Evolutionary conservation across 2,329 filamentous ascomycete genomes (phyloP), one percentile per base, ranked within the genome.

Genomic region (Diplodia sapinea): DNA sequence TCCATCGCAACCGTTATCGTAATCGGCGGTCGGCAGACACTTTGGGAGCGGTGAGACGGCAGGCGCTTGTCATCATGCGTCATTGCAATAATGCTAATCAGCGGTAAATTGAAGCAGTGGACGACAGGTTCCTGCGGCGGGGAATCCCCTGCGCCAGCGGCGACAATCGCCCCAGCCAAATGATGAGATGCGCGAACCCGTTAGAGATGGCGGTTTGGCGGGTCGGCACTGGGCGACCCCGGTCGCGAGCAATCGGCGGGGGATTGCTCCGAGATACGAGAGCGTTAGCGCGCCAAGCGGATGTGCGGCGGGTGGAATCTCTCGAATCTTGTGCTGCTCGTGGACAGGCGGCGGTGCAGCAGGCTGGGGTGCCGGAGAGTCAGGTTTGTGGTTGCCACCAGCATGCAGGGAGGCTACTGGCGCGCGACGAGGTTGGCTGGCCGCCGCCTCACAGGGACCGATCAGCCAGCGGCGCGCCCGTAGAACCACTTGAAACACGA

Each of bases 401-500:
- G 59, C 23, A 63, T 51, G 59, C 59, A 63, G 59, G 59, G 59
- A 63, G 59, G 59, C 29, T 38, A 12, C 43, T 31, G 47, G 59
- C 29, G 59, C 47, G 31, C 47, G 15, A 49, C 43, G 26, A 36
- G 38, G 59, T 65, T 65, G 62, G 62, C 50, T 40, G 33, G 59
- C 31, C 4, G 29, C 29, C 59, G 59, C 43, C 47, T 50, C 43
- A 47, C 62, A 65, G 49, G 62, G 62, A 65, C 51, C 62, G 62
- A 65, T 43, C 49, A 52, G 49, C 62, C 51, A 65, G 62, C 62
- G 62, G 49, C 62, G 62, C 49, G 50, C 59, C 43, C 50, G 62
- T 65, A 65, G 62, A 65, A 65, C 62, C 62, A 65, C 50, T 43
- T 65, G 62, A 65, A 65, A 65, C 59, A 51, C 36, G 59, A 63